Evolutionary conservation across 768 basidiomycete species (phyloP).

Genomic region (Xerocomellus dryophilus): DNA sequence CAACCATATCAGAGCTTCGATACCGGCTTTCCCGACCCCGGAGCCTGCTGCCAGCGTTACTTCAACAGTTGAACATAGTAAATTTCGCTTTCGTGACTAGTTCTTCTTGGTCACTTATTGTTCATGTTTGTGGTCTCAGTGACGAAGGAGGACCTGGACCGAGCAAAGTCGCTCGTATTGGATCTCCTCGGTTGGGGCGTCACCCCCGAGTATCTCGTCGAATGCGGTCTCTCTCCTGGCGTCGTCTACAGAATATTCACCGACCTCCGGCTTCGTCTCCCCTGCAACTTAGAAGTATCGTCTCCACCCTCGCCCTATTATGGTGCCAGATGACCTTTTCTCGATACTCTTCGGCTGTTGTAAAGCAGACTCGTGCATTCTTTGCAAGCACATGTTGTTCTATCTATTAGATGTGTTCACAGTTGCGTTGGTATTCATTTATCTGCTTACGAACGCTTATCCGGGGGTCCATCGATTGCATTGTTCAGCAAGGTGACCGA

Average conservation of each 20-base stretch:
- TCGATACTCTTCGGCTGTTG: background rate
- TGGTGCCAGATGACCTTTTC: background rate
- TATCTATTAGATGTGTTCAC: background rate
- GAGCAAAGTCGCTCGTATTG: conserved; percentile 46
- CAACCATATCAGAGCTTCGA: background rate
- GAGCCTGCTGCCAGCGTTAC: background rate
- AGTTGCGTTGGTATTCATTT: background rate
- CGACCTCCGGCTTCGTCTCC: conserved; percentile 41
- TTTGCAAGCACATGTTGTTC: background rate
- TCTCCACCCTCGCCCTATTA: background rate
- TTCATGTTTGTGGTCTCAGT: conserved; percentile 28
- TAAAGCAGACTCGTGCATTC: background rate
- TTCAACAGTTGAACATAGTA: conserved; percentile 7
- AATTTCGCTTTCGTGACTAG: background rate
- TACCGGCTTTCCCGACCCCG: background rate
- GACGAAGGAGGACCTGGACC: conserved; percentile 40
- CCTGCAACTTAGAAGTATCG: conserved; percentile 12
- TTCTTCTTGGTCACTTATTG: background rate
- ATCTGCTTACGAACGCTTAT: background rate
- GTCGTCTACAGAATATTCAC: conserved; percentile 41
- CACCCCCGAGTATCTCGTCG: conserved; percentile 45
- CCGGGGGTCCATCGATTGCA: background rate
- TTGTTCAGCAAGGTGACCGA: background rate
- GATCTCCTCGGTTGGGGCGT: conserved; percentile 59
- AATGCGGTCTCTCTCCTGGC: conserved; percentile 41